Evolutionary conservation across 164 flowering plant species (phyloP), one percentile per base, ranked within the genome.

Genomic region (Annona cherimola): DNA sequence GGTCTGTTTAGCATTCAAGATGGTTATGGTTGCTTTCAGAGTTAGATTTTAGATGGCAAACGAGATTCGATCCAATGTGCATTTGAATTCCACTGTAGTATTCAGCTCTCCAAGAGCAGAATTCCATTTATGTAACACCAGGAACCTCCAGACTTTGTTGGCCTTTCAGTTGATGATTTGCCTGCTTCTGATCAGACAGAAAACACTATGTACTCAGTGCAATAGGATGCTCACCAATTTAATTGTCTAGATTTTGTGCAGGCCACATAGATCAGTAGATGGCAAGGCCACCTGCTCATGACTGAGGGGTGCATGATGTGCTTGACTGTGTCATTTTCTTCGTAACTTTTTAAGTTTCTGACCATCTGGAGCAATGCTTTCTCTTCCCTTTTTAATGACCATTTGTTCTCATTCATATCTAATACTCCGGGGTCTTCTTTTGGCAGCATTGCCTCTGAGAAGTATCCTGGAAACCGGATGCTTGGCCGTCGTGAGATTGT

Each of bases 401-500:
- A 20, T 4, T 42, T 39, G 61, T 61, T 63, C 61, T 63, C 63
- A 71, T 66, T 60, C 20, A 18, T 66, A 67, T 16, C 12, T 63
- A 63, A 40, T 42, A 63, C 3, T 61, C 45, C 16, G n/a, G 35
- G 1, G 4, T 11, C 45, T 39, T 39, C 4, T 6, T 12, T 12
- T 14, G 79, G 69, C 85, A 95, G 99, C 44, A 64, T 81, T 68
- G 72, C 93, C 12, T 97, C 85, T 44, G 93, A 93, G 77, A 90
- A 86, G 72, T 80, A 78, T 79, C 94, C 99, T 3, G 77, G 75
- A 63, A 93, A 87, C 74, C 86, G 63, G 20, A 95, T 95, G 99
- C 96, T 95, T 69, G 99, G 99, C 62, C 85, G 68, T 35, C 86
- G 97, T 2, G 86, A 89, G 78, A 83, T 82, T 73, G 81, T 79